Conservation (phyloP, 352 stramenopile species). For the Peronospora destructor region DNA sequence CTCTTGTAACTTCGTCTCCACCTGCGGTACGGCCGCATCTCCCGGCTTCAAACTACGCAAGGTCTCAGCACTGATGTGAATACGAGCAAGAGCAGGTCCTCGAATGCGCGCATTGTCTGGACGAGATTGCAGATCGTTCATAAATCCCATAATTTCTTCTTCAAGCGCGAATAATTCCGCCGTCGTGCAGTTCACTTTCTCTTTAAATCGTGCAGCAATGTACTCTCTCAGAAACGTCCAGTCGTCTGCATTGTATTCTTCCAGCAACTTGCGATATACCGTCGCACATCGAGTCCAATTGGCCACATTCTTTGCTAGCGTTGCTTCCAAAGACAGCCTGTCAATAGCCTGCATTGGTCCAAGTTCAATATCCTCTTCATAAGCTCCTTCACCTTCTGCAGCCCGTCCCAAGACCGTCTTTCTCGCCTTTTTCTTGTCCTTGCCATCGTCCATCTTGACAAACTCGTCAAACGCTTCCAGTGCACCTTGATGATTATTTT, state of each 20-base stretch:
- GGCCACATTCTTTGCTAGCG: constrained; percentile 42
- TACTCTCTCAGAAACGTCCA: constrained; percentile 75
- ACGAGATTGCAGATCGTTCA: constrained; percentile 38
- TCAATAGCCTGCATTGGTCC: constrained; percentile 80
- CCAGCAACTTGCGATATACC: constrained; percentile 54
- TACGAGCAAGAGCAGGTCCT: constrained; percentile 55
- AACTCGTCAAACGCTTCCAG: constrained; percentile 73
- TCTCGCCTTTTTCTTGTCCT: constrained; percentile 20
- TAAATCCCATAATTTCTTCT: constrained; percentile 29
- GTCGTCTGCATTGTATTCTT: constrained; percentile 73
- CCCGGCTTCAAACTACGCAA: constrained; percentile 30
- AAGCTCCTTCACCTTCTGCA: constrained; percentile 58
- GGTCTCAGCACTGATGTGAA: constrained; percentile 51
- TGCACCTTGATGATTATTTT: constrained; percentile 59
- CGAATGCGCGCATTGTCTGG: constrained; percentile 51
- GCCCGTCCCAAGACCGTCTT: constrained; percentile 39
- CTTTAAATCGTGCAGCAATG: constrained; percentile 43
- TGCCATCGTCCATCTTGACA: constrained; percentile 18
- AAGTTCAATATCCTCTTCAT: constrained; percentile 80
- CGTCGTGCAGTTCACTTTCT: constrained; percentile 6
- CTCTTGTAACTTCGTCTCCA: constrained; percentile 43
- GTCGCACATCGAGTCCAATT: constrained; percentile 48
- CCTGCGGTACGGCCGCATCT: constrained; percentile 19
- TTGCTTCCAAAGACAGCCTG: constrained; percentile 55
- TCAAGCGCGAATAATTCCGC: constrained; percentile 25